phyloP scores from a whole-genome alignment of 768 basidiomycete species.

The Leucocoprinus leucothites region DNA sequence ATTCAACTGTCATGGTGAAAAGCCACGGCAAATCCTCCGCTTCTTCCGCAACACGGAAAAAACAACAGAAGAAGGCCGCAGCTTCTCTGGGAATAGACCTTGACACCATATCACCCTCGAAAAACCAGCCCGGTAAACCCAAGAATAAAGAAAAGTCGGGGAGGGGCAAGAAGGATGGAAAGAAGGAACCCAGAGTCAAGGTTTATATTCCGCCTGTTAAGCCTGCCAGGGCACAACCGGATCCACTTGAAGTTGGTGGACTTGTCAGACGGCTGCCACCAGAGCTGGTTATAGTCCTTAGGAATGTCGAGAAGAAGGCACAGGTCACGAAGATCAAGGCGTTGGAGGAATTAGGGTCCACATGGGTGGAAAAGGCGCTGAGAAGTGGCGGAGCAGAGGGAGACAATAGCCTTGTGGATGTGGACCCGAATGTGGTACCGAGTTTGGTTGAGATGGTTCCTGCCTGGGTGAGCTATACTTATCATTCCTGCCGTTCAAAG shows the following conservation, averaged over 20 bases:
- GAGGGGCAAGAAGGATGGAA: slow-evolving; percentile 51
- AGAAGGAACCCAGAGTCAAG: slow-evolving; percentile 78
- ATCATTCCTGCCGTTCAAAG: slow-evolving; percentile 1
- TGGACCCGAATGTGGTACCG: slow-evolving; percentile 27
- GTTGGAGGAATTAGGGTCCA: slow-evolving; percentile 74
- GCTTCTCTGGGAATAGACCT: slow-evolving; percentile 34
- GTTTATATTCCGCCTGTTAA: slow-evolving; percentile 85
- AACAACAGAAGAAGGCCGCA: slow-evolving; percentile 86
- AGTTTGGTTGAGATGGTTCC: slow-evolving; percentile 65
- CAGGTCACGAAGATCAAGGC: slow-evolving; percentile 79
- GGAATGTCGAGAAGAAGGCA: slow-evolving; percentile 87
- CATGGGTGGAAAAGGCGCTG: slow-evolving; percentile 57
- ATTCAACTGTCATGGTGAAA: slow-evolving; percentile 4
- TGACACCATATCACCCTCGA: slow-evolving; percentile 14
- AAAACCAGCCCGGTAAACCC: background rate
- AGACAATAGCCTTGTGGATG: slow-evolving; percentile 34
- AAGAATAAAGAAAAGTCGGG: slow-evolving; percentile 39
- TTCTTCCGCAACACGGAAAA: slow-evolving; percentile 84
- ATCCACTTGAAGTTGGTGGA: slow-evolving; percentile 85
- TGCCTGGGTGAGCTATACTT: slow-evolving; percentile 77
- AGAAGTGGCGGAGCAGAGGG: slow-evolving; percentile 27
- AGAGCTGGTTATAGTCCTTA: slow-evolving; percentile 78
- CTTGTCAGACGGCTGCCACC: slow-evolving; percentile 72
- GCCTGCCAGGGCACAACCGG: slow-evolving; percentile 66
- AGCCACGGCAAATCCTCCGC: slow-evolving; percentile 68